Evolutionary conservation across 1,139 yeast genomes (phyloP).

Genomic region (Suzukiozyma palmioleophila): DNA sequence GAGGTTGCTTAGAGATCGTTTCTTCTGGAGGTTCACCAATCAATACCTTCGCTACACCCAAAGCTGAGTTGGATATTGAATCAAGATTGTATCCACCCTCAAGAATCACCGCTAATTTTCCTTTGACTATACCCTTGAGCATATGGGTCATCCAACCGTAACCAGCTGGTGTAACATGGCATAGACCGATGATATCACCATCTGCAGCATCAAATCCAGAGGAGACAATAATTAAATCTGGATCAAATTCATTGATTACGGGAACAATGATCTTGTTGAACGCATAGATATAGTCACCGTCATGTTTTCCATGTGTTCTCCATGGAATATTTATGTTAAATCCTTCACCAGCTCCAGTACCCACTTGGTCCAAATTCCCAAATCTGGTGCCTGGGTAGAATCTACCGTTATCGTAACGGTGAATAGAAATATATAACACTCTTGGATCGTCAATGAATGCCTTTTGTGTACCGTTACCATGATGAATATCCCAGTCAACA

Average conservation of each 20-base stretch:
- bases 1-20: conserved; percentile 57
- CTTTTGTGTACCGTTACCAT: conserved; percentile 97
- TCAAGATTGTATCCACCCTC: conserved; percentile 98
- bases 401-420: conserved; percentile 86
- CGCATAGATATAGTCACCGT: conserved; percentile 93
- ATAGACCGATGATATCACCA: conserved; percentile 97
- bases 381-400: conserved; percentile 91
- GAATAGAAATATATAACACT: conserved; percentile 85
- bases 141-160: conserved; percentile 95
- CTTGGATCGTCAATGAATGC: conserved; percentile 87
- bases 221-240: conserved; percentile 88
- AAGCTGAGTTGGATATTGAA: conserved; percentile 83
- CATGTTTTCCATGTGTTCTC: conserved; percentile 91
- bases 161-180: conserved; percentile 93
- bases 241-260: conserved; percentile 80
- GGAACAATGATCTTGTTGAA: conserved; percentile 88
- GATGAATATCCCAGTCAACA: conserved; percentile 97
- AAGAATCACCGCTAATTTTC: conserved; percentile 80
- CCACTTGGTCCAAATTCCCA: conserved; percentile 76
- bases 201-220: conserved; percentile 99
- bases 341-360: conserved; percentile 85
- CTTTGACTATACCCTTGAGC: conserved; percentile 82
- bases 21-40: conserved; percentile 94
- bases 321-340: conserved; percentile 88
- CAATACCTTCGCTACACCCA: conserved; percentile 86